phyloP scores from a whole-genome alignment of 2,329 filamentous ascomycete species.

The Diaporthe velutina region DNA sequence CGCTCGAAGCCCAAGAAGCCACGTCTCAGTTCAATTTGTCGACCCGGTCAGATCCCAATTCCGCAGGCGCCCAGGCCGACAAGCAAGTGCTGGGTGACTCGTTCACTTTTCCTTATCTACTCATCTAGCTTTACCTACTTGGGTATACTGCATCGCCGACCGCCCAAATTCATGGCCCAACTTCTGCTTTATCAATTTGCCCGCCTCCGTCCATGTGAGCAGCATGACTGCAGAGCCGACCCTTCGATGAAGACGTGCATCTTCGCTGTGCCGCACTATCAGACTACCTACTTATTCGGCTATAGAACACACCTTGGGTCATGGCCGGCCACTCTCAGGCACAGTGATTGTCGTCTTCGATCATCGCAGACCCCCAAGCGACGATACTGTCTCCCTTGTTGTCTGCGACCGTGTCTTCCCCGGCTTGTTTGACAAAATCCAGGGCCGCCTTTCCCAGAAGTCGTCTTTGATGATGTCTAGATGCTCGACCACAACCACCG shows the following conservation, averaged over 20 bases:
- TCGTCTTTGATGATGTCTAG: constrained; percentile 95
- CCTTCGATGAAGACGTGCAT: background rate
- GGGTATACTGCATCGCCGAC: background rate
- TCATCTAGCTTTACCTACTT: background rate
- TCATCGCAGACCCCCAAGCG: background rate
- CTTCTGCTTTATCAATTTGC: background rate
- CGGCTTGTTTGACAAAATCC: constrained; percentile 82
- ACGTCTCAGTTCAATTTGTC: constrained; percentile 13
- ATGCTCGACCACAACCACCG: constrained; percentile 84
- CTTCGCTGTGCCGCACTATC: background rate
- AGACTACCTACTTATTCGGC: background rate
- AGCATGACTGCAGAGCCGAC: background rate
- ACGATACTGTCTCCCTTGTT: constrained; percentile 45
- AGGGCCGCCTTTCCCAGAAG: constrained; percentile 91
- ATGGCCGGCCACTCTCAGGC: background rate
- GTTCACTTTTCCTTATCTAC: no score
- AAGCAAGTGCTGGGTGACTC: background rate
- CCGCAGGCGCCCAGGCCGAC: background rate
- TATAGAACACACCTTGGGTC: background rate
- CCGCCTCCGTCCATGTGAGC: background rate
- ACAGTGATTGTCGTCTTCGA: background rate
- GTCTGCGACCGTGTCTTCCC: constrained; percentile 76
- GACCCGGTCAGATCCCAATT: background rate
- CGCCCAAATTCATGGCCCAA: background rate
- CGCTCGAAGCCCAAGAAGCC: background rate